phyloP scores from a whole-genome alignment of 148 eudicot species.

The Dysphania ambrosioides region DNA sequence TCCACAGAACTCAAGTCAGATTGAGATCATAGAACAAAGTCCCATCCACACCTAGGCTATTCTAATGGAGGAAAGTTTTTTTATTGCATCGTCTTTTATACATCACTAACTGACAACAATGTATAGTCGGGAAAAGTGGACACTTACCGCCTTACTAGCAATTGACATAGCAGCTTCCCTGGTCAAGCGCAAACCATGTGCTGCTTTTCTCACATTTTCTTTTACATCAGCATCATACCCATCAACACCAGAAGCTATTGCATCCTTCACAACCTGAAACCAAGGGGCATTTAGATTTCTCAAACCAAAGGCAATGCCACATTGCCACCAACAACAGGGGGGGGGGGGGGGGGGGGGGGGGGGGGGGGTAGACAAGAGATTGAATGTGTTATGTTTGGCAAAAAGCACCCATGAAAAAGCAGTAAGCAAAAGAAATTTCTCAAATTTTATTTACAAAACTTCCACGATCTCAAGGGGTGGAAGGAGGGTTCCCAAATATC shows the following conservation, averaged over 20 bases:
- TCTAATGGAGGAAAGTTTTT: not conserved
- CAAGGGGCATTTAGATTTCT: slow-evolving; percentile 9
- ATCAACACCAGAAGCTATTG: slow-evolving; percentile 73
- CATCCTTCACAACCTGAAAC: slow-evolving; percentile 75
- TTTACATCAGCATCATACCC: slow-evolving; percentile 76
- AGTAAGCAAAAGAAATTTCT: not conserved
- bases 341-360: not conserved
- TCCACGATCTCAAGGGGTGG: not conserved
- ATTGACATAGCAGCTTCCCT: slow-evolving; percentile 88
- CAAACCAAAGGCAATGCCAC: too few species aligned
- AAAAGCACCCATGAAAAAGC: not conserved
- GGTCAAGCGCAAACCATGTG: slow-evolving; percentile 90
- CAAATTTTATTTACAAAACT: not conserved
- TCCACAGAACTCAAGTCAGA: not conserved
- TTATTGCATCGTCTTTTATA: not conserved
- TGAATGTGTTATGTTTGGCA: not conserved
- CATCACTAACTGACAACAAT: not conserved
- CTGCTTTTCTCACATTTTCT: slow-evolving; percentile 84
- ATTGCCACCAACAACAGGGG: too few species aligned
- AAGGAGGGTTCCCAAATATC: not conserved
- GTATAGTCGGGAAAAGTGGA: slow-evolving; percentile 1
- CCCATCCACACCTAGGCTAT: not conserved
- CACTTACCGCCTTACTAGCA: slow-evolving; percentile 90
- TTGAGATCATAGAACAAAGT: not conserved
- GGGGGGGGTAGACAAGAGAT: not conserved